Percentiles rank a stretch among this genome's conserved stretches.
Evolutionary conservation across 352 stramenopile genomes (phyloP).

Genomic region (Elongisporangium senticosum): DNA sequence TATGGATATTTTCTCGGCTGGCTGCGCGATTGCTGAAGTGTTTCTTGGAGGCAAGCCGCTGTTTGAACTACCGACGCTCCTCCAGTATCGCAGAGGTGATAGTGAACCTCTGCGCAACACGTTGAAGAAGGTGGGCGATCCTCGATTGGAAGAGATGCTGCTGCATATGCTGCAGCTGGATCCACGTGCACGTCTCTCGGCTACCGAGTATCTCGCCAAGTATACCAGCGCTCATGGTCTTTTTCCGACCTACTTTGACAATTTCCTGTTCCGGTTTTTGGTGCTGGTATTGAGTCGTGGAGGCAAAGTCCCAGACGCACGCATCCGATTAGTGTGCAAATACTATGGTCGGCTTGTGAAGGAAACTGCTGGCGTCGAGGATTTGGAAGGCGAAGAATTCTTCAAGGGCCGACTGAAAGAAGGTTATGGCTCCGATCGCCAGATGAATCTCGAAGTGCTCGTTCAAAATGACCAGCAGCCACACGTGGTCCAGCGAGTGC

Average conservation of each 20-base stretch:
- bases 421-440: conserved; percentile 73
- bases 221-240: conserved; percentile 60
- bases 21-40: conserved; percentile 96
- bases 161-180: conserved; percentile 94
- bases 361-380: conserved; percentile 88
- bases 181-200: conserved; percentile 77
- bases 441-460: conserved; percentile 36
- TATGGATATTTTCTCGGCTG: conserved; percentile 98
- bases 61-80: conserved; percentile 91
- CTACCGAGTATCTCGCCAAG: conserved; percentile 86
- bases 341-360: conserved; percentile 90
- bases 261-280: conserved; percentile 88
- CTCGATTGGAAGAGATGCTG: conserved; percentile 84
- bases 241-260: conserved; percentile 85
- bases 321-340: conserved; percentile 90
- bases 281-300: conserved; percentile 73
- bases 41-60: conserved; percentile 94
- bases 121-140: conserved; percentile 92
- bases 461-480: conserved; percentile 35
- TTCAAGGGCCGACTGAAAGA: conserved; percentile 84
- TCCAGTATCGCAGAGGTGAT: conserved; percentile 83
- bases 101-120: conserved; percentile 67
- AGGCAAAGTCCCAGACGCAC: conserved; percentile 87
- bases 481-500: conserved; percentile 68
- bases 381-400: conserved; percentile 87